Evolutionary conservation across 495 filamentous ascomycete genomes (phyloP).

Genomic region (Penicillium waksmanii): DNA sequence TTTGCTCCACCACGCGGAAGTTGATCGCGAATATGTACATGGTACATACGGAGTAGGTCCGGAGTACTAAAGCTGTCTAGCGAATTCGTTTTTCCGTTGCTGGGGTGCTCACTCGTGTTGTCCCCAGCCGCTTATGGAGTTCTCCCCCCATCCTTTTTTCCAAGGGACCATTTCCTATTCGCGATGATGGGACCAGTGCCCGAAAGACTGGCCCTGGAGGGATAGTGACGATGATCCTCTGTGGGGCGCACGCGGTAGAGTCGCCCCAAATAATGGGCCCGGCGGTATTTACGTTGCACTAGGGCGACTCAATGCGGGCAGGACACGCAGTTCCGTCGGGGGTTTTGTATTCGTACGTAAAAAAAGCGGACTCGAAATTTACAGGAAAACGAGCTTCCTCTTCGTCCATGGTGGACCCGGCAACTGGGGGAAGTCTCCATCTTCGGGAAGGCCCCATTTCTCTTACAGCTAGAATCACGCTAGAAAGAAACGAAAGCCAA

Average conservation of each 20-base stretch:
- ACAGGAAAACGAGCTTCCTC: constrained; percentile 27
- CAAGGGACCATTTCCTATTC: constrained; percentile 3
- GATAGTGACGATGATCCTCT: constrained; percentile 17
- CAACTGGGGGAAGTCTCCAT: constrained; percentile 13
- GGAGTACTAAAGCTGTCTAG: neutral
- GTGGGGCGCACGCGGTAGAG: constrained; percentile 17
- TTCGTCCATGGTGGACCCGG: constrained; percentile 23
- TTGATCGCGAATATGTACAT: constrained; percentile 4
- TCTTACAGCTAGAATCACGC: constrained; percentile 36
- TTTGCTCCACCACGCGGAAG: constrained; percentile 10
- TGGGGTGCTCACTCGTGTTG: neutral
- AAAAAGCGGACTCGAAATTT: constrained; percentile 2
- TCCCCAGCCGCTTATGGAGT: neutral
- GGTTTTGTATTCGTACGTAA: neutral
- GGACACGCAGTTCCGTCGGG: constrained; percentile 7
- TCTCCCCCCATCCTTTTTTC: neutral
- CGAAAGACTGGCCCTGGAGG: constrained; percentile 5
- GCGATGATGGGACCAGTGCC: constrained; percentile 1
- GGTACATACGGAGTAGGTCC: neutral
- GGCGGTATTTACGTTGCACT: constrained; percentile 19
- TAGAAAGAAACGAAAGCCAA: constrained; percentile 31
- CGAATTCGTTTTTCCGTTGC: neutral
- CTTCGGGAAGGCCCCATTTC: constrained; percentile 28
- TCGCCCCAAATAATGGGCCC: constrained; percentile 16
- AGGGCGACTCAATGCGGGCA: constrained; percentile 4